Evolutionary conservation across 2,329 filamentous ascomycete species (phyloP).

Genomic region (Calonectria pseudoreteaudii): DNA sequence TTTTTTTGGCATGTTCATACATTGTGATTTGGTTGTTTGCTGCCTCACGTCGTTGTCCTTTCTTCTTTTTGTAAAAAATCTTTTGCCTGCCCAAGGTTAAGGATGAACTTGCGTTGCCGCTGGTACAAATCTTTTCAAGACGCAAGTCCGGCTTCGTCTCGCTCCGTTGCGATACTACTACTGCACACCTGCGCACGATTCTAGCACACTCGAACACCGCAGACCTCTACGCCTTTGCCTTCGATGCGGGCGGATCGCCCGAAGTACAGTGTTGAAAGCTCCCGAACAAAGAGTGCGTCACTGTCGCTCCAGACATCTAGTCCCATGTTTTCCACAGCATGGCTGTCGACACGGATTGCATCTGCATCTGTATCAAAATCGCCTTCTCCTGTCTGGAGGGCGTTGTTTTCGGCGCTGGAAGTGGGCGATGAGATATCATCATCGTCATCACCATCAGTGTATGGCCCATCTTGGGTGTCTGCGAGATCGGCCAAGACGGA

Average conservation of each 20-base stretch:
- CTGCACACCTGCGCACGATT: constrained; percentile 8
- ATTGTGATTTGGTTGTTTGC: constrained; percentile 3
- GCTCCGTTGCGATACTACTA: constrained; percentile 8
- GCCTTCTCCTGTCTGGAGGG: constrained; percentile 36
- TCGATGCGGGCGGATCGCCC: constrained; percentile 72
- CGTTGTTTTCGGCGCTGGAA: constrained; percentile 41
- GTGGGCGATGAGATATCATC: constrained; percentile 50
- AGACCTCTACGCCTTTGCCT: constrained; percentile 79
- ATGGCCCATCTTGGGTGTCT: constrained; percentile 58
- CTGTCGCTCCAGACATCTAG: constrained; percentile 81
- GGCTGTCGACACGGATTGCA: constrained; percentile 69
- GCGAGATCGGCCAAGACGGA: constrained; percentile 72
- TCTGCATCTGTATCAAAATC: constrained; percentile 46
- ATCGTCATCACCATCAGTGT: constrained; percentile 46
- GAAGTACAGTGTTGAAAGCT: constrained; percentile 75
- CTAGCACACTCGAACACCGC: constrained; percentile 77
- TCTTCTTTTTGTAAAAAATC: background rate
- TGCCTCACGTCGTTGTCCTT: background rate
- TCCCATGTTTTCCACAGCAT: constrained; percentile 77
- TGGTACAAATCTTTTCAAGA: constrained; percentile 37
- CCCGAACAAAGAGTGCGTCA: constrained; percentile 76
- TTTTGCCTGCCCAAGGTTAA: constrained; percentile 8
- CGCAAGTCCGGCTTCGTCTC: constrained; percentile 42
- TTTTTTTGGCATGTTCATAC: constrained; percentile 4
- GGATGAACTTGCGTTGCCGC: constrained; percentile 26